Conservation (phyloP, 306 rosid genomes). For the Hippophae tibetana region DNA sequence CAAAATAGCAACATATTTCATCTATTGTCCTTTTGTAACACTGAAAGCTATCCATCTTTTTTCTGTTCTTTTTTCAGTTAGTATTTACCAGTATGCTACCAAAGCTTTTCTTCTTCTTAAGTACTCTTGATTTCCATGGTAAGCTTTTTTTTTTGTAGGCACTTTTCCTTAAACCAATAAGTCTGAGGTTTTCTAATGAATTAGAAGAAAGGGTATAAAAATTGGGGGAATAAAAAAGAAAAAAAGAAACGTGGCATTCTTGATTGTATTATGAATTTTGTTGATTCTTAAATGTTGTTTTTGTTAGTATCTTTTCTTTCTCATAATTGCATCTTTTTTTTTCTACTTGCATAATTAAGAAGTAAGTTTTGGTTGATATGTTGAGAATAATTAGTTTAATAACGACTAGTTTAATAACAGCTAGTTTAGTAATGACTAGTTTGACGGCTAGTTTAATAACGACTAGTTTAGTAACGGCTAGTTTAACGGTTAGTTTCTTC, state of each 20-base stretch:
- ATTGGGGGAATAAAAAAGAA: not conserved
- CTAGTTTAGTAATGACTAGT: too few species aligned
- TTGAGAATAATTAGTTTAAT: too few species aligned
- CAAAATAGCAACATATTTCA: too few species aligned
- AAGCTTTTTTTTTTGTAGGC: too few species aligned
- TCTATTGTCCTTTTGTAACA: too few species aligned
- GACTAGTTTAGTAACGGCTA: too few species aligned
- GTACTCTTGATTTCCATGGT: too few species aligned
- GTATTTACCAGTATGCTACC: not conserved
- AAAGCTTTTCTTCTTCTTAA: too few species aligned
- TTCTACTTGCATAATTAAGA: not conserved
- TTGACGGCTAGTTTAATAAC: too few species aligned
- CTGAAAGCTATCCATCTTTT: not conserved
- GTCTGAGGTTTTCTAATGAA: not conserved
- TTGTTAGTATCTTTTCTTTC: not conserved
- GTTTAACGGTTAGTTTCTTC: too few species aligned
- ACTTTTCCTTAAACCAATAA: not conserved
- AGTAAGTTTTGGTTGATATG: slow-evolving; percentile 1
- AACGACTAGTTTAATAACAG: too few species aligned
- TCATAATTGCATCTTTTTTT: not conserved
- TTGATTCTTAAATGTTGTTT: not conserved
- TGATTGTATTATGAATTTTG: not conserved
- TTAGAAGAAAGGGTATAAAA: not conserved
- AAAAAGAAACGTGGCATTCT: not conserved
- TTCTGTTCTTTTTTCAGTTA: not conserved